Conservation (phyloP, 2,329 filamentous ascomycete genomes). For the Trichoderma sp. region DNA sequence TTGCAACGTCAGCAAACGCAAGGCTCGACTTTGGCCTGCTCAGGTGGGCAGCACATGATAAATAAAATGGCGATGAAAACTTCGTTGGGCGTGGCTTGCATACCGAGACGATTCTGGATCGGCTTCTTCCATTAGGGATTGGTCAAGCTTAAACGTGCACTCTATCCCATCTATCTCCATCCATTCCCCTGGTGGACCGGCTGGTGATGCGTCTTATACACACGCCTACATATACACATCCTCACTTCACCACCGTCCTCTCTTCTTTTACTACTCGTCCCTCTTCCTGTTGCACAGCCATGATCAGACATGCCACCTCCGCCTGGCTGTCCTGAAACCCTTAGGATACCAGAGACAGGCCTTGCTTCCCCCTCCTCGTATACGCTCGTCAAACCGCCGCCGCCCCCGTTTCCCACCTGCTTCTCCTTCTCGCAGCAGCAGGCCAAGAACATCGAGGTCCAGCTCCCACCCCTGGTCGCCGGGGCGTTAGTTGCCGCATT, state of each 20-base stretch:
- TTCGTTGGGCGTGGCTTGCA: not conserved
- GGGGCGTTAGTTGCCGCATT: conserved; percentile 38
- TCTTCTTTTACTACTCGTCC: not conserved
- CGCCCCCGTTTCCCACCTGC: conserved; percentile 33
- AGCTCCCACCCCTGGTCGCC: conserved; percentile 37
- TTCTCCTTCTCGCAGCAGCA: conserved; percentile 27
- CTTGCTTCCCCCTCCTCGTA: conserved; percentile 14
- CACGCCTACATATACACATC: not conserved
- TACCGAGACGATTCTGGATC: not conserved
- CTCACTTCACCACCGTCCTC: not conserved
- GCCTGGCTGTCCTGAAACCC: conserved; percentile 29
- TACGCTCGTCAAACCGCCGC: conserved; percentile 32
- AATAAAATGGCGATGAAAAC: not conserved
- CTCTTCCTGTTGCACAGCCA: conserved; percentile 22
- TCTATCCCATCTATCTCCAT: not conserved
- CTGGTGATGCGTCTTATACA: not conserved
- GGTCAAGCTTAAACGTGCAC: conserved; percentile 5
- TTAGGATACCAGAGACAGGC: conserved; percentile 26
- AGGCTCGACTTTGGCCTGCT: conserved; percentile 12
- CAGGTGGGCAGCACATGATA: not conserved
- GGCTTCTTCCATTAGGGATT: not conserved
- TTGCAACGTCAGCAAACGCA: conserved; percentile 32
- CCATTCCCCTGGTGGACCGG: not conserved
- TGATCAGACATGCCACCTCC: conserved; percentile 33
- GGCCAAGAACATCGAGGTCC: conserved; percentile 33